Conservation (phyloP, 1,284 basidiomycete species). For the Naganishia sp. region DNA sequence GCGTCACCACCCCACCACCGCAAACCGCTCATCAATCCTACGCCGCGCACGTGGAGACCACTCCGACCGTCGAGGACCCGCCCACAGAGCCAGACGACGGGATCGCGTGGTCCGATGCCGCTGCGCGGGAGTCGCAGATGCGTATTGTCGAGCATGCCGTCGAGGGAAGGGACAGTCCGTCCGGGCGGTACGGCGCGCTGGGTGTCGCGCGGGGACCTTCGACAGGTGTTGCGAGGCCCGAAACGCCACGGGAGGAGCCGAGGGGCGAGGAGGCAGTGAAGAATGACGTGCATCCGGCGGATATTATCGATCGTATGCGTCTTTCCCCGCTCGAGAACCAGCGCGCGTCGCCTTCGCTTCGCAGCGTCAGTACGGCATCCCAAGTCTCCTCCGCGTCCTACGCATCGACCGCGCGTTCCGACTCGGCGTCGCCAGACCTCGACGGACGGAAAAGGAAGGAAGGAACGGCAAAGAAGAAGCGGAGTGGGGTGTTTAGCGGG, state of each 20-base stretch:
- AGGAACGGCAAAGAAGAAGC: constrained; percentile 42
- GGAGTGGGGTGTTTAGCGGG: constrained; percentile 58
- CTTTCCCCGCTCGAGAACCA: constrained; percentile 16
- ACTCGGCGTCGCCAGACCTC: constrained; percentile 16
- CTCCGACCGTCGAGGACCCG: constrained; percentile 23
- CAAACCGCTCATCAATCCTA: constrained; percentile 10
- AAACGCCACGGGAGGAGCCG: background rate
- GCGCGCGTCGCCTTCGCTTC: constrained; percentile 9
- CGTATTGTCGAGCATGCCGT: constrained; percentile 40
- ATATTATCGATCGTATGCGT: constrained; percentile 6
- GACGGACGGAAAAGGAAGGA: constrained; percentile 33
- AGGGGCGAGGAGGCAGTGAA: background rate
- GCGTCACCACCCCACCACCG: background rate
- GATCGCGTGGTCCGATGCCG: constrained; percentile 56
- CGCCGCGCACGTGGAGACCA: constrained; percentile 21
- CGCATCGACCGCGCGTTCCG: constrained; percentile 12
- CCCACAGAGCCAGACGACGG: constrained; percentile 58
- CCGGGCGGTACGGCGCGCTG: constrained; percentile 24
- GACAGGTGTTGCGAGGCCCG: background rate
- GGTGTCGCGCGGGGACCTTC: constrained; percentile 17
- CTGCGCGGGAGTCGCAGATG: constrained; percentile 50
- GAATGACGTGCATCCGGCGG: constrained; percentile 2
- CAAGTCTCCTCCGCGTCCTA: constrained; percentile 17
- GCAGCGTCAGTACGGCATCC: constrained; percentile 7
- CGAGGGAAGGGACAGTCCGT: constrained; percentile 36